Percentiles rank a stretch among this genome's conserved stretches.
Conservation (phyloP, 768 basidiomycete genomes). For the Suillus placidus region DNA sequence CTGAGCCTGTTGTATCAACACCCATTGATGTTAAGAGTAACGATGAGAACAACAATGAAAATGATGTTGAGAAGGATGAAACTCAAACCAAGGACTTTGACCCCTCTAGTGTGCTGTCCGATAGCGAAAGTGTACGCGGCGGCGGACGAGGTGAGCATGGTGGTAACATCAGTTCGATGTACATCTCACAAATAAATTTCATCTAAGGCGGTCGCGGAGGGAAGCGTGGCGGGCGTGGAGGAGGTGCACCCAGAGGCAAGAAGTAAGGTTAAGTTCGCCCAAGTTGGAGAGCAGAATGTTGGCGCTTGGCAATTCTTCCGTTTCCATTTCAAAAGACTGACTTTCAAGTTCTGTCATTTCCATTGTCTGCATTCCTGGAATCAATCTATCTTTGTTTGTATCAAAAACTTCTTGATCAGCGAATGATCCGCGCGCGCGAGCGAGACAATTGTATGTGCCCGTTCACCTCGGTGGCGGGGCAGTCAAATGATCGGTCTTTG, state of each 20-base stretch:
- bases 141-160: constrained; percentile 20
- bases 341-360: background rate
- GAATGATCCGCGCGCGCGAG: background rate
- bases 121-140: constrained; percentile 18
- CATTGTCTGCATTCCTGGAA: background rate
- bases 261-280: background rate
- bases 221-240: background rate
- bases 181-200: constrained; percentile 1
- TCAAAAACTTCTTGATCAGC: background rate
- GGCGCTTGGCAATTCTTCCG: constrained; percentile 1
- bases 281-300: constrained; percentile 1
- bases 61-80: constrained; percentile 31
- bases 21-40: constrained; percentile 23
- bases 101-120: constrained; percentile 18
- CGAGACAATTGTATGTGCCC: background rate
- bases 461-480: background rate
- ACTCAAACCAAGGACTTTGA: constrained; percentile 13
- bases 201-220: background rate
- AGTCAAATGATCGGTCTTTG: background rate
- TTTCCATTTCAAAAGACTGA: background rate
- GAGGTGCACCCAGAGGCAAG: background rate
- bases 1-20: constrained; percentile 31
- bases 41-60: constrained; percentile 27
- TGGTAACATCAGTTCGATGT: background rate
- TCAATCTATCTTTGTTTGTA: background rate